Conservation (phyloP, 2,329 filamentous ascomycete genomes). For the Neofusicoccum laricinum region DNA sequence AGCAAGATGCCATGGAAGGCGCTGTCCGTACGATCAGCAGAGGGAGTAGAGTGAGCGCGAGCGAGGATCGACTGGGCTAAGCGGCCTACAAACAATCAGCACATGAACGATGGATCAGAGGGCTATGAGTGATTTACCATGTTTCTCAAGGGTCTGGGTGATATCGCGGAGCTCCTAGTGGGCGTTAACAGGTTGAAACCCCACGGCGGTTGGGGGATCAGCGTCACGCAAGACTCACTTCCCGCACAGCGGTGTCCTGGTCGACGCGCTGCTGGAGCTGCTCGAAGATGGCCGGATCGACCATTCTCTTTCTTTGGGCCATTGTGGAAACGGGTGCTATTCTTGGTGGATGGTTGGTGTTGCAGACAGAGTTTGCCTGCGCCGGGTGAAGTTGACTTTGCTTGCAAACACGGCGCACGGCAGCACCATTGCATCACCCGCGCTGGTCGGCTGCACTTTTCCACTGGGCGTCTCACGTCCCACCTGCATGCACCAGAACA, state of each 20-base stretch:
- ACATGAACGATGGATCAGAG: not conserved
- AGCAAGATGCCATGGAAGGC: not conserved
- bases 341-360: constrained; percentile 8
- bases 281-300: constrained; percentile 82
- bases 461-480: not conserved
- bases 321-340: constrained; percentile 21
- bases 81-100: constrained; percentile 51
- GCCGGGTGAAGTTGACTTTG: constrained; percentile 3
- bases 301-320: constrained; percentile 49
- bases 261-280: constrained; percentile 86
- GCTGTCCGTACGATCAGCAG: constrained; percentile 53
- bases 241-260: constrained; percentile 76
- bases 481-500: not conserved
- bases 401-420: not conserved
- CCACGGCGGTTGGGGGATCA: not conserved
- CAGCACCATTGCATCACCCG: not conserved
- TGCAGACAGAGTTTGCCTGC: constrained; percentile 15
- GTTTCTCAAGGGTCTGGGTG: constrained; percentile 76
- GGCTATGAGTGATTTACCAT: constrained; percentile 45
- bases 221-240: constrained; percentile 47
- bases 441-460: not conserved
- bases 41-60: constrained; percentile 82
- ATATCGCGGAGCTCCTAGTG: constrained; percentile 70
- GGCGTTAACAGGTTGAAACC: constrained; percentile 20
- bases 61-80: constrained; percentile 81